Base-by-base conservation (phyloP, 192 early-diverging fungal species). In the Lunasporangiospora selenospora region DNA sequence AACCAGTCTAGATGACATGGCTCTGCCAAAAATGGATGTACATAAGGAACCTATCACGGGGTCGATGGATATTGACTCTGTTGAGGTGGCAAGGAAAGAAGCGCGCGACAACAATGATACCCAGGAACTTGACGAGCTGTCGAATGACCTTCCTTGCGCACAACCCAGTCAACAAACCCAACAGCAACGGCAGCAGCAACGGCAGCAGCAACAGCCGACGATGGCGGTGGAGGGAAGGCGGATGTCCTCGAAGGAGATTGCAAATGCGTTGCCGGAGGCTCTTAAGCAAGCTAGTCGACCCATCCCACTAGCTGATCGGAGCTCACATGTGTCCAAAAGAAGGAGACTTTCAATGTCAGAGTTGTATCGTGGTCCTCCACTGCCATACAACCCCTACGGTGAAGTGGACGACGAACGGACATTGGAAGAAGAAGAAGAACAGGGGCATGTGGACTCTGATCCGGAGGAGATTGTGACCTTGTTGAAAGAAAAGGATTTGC, bases 391-490 rank as follows among this genome's bases (percentile, higher is more conserved):
- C 53, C 67, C 67, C 9, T 71, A 57, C 24, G 67, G 53, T 8
- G 67, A 71, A 24, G 52, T 56, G n/a, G 67, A 71, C 16, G 67
- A 71, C n/a, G 67, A 71, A 27, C 67, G 67, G 4, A 71, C 67
- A 5, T 42, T 71, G 30, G 67, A 65, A 15, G 57, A 76, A 15
- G 76, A 69, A 10, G 66, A 76, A 29, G 55, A 52, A 8, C 49
- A 56, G 16, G 60, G 65, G 10, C 44, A 31, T 12, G 31, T 38
- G 13, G 23, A 29, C 8, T 43, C 52, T 6, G 66, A 73, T 21
- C 18, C 55, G 6, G 58, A 57, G 34, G 80, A 73, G 13, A 24
- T 67, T 19, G 2, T 34, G 15, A 57, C 15, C 21, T 29, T 63
- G 16, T 50, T 69, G 19, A 42, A 38, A n/a, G 51, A 75, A 30